Evolutionary conservation across 2,329 filamentous ascomycete genomes (phyloP), one percentile per base, ranked within the genome.

Genomic region (Acephala macrosclerotiorum): DNA sequence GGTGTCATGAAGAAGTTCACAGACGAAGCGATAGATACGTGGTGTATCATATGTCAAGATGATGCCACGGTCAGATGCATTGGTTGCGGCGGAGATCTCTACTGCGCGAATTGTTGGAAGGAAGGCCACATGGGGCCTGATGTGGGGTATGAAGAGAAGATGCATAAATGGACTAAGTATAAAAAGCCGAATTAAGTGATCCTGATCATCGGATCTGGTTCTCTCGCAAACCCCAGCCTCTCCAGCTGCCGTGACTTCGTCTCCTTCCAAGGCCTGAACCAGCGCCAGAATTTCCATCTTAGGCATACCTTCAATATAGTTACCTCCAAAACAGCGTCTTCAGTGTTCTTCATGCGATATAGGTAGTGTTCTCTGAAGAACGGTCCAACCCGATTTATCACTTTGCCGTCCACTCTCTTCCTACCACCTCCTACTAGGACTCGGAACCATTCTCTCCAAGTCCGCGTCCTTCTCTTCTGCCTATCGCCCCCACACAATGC

Each of bases 41-140:
- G 92, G 92, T 96, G 93, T 76, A 86, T 89, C 36, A 93, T 96
- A 11, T 97, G 93, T 75, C 87, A 91, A 56, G 91, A 93, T 65
- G 91, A 96, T 74, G 92, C 90, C 0, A 88, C 87, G 2, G 79
- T 96, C 33, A 84, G 84, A 64, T 97, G 93, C 75, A 75, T 89
- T 0, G 92, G 90, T 2, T 97, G 93, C 72, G 87, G 88, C 40
- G 81, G 80, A 1, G 85, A 94, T 69, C 81, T 93, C 47, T 96
- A 95, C 75, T 97, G 93, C 76, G 82, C 84, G 25, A 81, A 85
- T 18, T 96, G 93, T 80, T 97, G 93, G 93, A 85, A 84, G 66
- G 92, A 95, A 74, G 93, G 93, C 77, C 93, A 96, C 73, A 80
- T 87, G 38, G 89, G 91, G 0, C 87, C 89, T 0, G 82, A 83